phyloP scores from a whole-genome alignment of 2,329 filamentous ascomycete genomes.

The Emmonsia crescens region DNA sequence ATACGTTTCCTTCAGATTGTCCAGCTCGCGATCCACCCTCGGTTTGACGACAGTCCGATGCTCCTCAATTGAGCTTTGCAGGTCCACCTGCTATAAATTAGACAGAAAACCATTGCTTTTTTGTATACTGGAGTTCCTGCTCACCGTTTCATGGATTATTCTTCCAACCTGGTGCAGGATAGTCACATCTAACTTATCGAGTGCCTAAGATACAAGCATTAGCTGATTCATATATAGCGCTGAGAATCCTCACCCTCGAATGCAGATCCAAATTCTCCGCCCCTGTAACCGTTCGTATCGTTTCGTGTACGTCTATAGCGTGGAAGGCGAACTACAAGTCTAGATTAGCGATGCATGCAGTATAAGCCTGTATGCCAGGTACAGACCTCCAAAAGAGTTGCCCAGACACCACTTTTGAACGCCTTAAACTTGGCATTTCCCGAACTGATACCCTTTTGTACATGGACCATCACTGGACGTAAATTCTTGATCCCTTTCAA shows the following conservation, averaged over 20 bases:
- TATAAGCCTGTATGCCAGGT: background rate
- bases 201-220: conserved; percentile 34
- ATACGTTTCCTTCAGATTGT: conserved; percentile 66
- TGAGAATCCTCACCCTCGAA: conserved; percentile 36
- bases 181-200: conserved; percentile 47
- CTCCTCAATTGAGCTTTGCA: conserved; percentile 61
- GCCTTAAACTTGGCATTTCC: conserved; percentile 41
- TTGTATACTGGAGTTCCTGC: background rate
- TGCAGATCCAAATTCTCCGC: conserved; percentile 43
- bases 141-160: conserved; percentile 55
- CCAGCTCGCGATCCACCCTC: conserved; percentile 63
- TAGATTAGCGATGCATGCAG: conserved; percentile 6
- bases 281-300: conserved; percentile 47
- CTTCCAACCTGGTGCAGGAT: conserved; percentile 57
- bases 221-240: background rate
- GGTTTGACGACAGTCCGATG: conserved; percentile 61
- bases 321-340: conserved; percentile 55
- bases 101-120: background rate
- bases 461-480: conserved; percentile 52
- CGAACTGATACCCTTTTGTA: conserved; percentile 65
- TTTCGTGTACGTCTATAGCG: conserved; percentile 57
- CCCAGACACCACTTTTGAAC: conserved; percentile 60
- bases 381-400: conserved; percentile 48
- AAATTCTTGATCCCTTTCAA: conserved; percentile 69
- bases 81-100: conserved; percentile 50